Evolutionary conservation across 352 stramenopile species (phyloP).

Genomic region (Pythium brassicae): DNA sequence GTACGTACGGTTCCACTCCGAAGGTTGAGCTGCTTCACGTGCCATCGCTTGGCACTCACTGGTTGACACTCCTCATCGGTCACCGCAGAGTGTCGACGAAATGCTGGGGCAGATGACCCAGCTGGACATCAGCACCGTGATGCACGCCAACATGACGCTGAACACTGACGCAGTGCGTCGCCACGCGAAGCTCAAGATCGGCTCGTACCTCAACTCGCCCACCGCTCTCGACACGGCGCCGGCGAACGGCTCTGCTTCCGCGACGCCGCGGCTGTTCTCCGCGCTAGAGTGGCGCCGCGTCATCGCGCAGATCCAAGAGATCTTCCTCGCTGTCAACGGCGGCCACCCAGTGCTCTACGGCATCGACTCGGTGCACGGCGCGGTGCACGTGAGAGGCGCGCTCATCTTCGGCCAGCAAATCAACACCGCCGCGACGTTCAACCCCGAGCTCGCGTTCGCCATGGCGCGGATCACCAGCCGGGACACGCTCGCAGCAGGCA

Average conservation of each 20-base stretch:
- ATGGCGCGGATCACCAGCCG: constrained; percentile 69
- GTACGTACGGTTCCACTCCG: neutral
- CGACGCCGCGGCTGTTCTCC: constrained; percentile 31
- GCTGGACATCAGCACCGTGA: constrained; percentile 81
- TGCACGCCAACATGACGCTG: constrained; percentile 57
- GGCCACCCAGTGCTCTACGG: constrained; percentile 81
- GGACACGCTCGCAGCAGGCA: constrained; percentile 84
- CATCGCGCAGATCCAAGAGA: constrained; percentile 72
- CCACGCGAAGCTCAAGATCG: constrained; percentile 78
- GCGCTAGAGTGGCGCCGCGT: constrained; percentile 66
- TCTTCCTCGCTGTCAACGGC: constrained; percentile 56
- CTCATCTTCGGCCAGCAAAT: constrained; percentile 88
- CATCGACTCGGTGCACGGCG: constrained; percentile 90
- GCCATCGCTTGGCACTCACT: no score
- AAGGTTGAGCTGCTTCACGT: no score
- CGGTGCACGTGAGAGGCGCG: constrained; percentile 80
- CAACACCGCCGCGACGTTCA: constrained; percentile 87
- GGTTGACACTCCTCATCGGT: no score
- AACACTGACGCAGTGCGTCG: constrained; percentile 57
- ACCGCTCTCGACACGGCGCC: constrained; percentile 29
- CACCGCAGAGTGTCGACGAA: constrained; percentile 20
- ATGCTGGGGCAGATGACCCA: constrained; percentile 91
- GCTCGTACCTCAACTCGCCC: constrained; percentile 87
- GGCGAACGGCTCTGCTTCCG: constrained; percentile 9
- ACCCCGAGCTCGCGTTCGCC: constrained; percentile 61